Evolutionary conservation across 805 yeast genomes (phyloP).

Genomic region (Kluyveromyces lactis): DNA sequence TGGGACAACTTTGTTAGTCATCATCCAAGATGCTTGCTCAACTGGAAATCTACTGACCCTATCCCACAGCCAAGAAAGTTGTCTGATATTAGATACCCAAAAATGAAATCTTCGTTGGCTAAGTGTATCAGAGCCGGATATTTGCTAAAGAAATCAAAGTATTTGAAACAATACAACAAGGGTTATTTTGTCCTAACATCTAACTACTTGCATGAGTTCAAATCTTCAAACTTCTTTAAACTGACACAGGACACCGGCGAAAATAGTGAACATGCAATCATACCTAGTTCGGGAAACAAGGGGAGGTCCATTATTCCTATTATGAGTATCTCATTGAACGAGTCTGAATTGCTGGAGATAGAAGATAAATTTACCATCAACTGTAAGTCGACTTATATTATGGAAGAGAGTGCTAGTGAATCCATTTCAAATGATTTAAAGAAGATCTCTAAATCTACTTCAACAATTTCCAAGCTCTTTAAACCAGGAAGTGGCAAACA

Average conservation of each 20-base stretch:
- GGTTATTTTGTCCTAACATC: constrained; percentile 64
- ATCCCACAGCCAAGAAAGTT: constrained; percentile 39
- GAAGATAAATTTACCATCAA: constrained; percentile 34
- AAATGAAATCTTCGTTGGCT: constrained; percentile 41
- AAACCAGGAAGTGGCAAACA: constrained; percentile 11
- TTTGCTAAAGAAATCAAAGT: constrained; percentile 53
- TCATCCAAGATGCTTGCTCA: constrained; percentile 33
- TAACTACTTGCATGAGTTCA: constrained; percentile 60
- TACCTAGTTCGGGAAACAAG: constrained; percentile 21
- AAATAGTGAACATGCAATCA: constrained; percentile 9
- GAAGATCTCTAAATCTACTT: constrained; percentile 13
- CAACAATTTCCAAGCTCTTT: constrained; percentile 14
- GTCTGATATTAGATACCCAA: constrained; percentile 46
- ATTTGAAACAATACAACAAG: constrained; percentile 48
- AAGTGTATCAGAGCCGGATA: constrained; percentile 52
- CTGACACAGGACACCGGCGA: constrained; percentile 6
- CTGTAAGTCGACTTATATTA: constrained; percentile 25
- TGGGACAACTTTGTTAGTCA: constrained; percentile 59
- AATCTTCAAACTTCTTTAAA: constrained; percentile 30
- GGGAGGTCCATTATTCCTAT: constrained; percentile 43
- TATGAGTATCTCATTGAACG: constrained; percentile 34
- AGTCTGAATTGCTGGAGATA: constrained; percentile 25
- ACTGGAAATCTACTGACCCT: constrained; percentile 32
- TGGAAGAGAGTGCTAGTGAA: constrained; percentile 12
- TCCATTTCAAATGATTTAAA: constrained; percentile 15